Evolutionary conservation across 2,329 filamentous ascomycete genomes (phyloP), one percentile per base, ranked within the genome.

Genomic region (Pseudocercospora cruenta): DNA sequence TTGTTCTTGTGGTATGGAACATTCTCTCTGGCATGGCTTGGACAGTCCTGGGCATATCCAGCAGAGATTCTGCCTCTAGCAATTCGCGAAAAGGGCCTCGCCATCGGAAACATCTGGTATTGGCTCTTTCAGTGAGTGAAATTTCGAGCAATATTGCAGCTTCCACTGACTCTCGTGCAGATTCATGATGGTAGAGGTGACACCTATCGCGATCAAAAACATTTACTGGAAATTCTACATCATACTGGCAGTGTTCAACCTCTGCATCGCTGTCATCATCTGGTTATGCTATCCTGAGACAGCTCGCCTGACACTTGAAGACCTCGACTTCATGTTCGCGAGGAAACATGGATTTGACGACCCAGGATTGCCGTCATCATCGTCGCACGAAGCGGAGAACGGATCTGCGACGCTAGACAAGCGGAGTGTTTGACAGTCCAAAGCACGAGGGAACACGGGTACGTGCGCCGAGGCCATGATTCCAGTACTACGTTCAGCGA

Each of bases 231-330:
- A 54, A 26, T 64, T 64, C 19, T 67, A 64, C 26, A 33, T 64
- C 33, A 61, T 67, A n/a, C 45, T 67, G 33, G 65, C 61, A 4
- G 61, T 61, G 19, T 67, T 64, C 58, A 67, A 67, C 43, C 22
- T 61, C 24, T 53, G 53, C 28, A 64, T 64, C 12, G 47, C 61
- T 3, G 10, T 54, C 8, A 53, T 64, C 28, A 36, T 67, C 4
- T 64, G 61, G 61, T 16, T 81, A 64, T 75, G 83, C 65, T 84
- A 81, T 71, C 82, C 82, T 0, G 82, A 84, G 68, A 80, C 81
- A 26, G 67, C 74, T 58, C 72, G 77, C 31, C 69, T 78, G 8
- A 82, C 81, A 0, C 73, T 83, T 33, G 31, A 83, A 70, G 82
- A 84, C 63, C 69, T 84, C 66, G 79, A 82, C 10, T 83, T 83